Base-by-base conservation (phyloP, 257 asterid genomes). In the Salvia miltiorrhiza region DNA sequence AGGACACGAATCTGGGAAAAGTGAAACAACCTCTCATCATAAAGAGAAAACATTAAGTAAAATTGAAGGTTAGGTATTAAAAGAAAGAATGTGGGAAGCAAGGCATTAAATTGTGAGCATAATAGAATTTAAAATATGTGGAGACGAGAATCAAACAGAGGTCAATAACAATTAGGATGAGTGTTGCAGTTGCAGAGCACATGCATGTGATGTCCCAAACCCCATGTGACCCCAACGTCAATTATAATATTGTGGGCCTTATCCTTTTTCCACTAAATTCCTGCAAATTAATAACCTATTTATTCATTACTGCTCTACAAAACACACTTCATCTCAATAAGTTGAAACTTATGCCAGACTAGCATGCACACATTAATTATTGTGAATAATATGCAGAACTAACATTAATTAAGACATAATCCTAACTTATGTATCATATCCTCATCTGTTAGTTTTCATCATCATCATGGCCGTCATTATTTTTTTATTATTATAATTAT, bases 141-240 rank as follows among this genome's bases (percentile, higher is more conserved):
- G 6, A 70, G 63, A 47, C 58, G 68, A 63, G 73, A 63, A 72
- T 30, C 69, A 75, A 70, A 72, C 83, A 77, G 73, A 64, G 85
- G 90, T 82, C 88, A 80, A 72, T n/a, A n/a, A n/a, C n/a, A n/a
- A n/a, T n/a, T n/a, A n/a, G n/a, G 74, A 10, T 45, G 57, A 57
- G 56, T 39, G 20, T 7, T 39, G 69, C 76, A 57, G 77, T 11
- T 28, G 69, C 76, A 57, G 77, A 40, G 71, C 86, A 84, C 33
- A 72, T 70, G 84, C 81, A 82, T 77, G 86, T 80, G 81, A 82
- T 77, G 86, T 80, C 73, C 74, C 74, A 56, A 47, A 26, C 68
- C 68, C 84, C 90, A 85, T 87, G 94, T 79, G 87, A 72, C 62
- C 70, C 69, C 65, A 62, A 70, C 69, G 53, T 52, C 44, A 45